A percentile compares a stretch with the other conserved stretches of the same genome.
phyloP scores from a whole-genome alignment of 768 basidiomycete species.

The Tephrocybe sp. region DNA sequence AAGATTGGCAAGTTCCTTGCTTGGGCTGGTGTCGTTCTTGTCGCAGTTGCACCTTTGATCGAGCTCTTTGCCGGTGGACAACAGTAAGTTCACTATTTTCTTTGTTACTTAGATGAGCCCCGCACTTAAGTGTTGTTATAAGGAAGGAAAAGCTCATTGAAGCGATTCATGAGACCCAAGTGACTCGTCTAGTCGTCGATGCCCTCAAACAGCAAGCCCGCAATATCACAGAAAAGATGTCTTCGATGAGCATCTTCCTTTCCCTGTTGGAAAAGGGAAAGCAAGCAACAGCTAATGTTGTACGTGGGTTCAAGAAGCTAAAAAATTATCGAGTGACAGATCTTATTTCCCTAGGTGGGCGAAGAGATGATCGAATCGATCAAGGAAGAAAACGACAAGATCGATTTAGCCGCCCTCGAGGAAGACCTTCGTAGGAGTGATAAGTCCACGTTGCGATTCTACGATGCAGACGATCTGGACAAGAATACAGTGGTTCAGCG shows the following conservation, averaged over 20 bases:
- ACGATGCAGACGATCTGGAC: not conserved
- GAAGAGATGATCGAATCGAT: conserved; percentile 1
- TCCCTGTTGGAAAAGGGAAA: not conserved
- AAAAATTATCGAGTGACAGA: not conserved
- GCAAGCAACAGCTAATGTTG: not conserved
- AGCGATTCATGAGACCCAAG: conserved; percentile 6
- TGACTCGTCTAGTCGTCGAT: not conserved
- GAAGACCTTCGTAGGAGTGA: not conserved
- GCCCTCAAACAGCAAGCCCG: conserved; percentile 2
- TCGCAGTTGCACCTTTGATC: not conserved
- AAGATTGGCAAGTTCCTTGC: conserved; percentile 1
- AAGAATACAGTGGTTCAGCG: not conserved
- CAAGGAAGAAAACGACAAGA: not conserved
- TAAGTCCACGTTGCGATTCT: not conserved
- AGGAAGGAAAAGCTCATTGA: conserved; percentile 1
- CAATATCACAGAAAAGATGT: conserved; percentile 3
- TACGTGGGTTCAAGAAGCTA: not conserved
- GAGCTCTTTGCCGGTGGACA: not conserved
- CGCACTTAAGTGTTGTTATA: not conserved
- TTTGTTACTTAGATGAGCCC: not conserved
- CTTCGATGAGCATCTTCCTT: conserved; percentile 1
- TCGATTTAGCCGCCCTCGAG: not conserved
- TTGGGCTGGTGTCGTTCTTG: not conserved
- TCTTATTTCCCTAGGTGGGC: not conserved
- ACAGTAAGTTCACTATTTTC: not conserved